Base-by-base conservation (phyloP, 495 filamentous ascomycete genomes). In the Annulohypoxylon nitens region DNA sequence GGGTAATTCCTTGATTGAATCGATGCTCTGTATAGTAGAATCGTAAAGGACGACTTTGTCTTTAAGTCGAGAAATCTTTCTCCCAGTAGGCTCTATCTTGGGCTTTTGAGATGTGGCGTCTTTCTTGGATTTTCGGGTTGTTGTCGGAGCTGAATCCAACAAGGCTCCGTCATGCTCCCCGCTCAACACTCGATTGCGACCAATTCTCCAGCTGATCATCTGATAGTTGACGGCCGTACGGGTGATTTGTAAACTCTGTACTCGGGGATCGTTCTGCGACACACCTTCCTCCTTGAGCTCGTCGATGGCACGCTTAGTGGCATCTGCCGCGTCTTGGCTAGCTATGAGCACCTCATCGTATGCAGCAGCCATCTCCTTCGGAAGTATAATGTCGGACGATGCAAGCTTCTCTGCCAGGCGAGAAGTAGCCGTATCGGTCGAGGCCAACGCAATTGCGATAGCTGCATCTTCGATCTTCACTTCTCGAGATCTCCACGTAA, bases 21-120 rank as follows among this genome's bases (percentile, higher is more conserved):
- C 93, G 65, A 99, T 82, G 80, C 93, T 97, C 81, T 93, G 83
- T 11, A 99, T 79, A 4, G 91, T 97, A 25, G 93, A 93, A 76
- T 98, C 94, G 78, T 98, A 98, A n/a, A 98, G 85, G 1, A 93
- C 94, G 11, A 94, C 91, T 71, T 93, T 90, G 77, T 98, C 97
- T 76, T 93, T 93, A 16, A 99, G 83, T 67, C 90, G 89, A 11
- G 91, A 90, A 57, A 97, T 81, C 75, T 93, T 94, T 70, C 84
- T 81, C 57, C 86, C 86, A 25, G 88, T 88, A 1, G 86, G 85
- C 66, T 91, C 89, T 75, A 91, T 88, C 43, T 85, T 84, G 59
- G 80, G 69, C 59, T 86, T 88, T 41, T 79, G 78, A 58, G 77
- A 76, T 67, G 85, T 84, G 3, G 78, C 78, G 18, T 81, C 78